phyloP scores from a whole-genome alignment of 208 protist genomes.

The Wallacemonas rigidus region DNA sequence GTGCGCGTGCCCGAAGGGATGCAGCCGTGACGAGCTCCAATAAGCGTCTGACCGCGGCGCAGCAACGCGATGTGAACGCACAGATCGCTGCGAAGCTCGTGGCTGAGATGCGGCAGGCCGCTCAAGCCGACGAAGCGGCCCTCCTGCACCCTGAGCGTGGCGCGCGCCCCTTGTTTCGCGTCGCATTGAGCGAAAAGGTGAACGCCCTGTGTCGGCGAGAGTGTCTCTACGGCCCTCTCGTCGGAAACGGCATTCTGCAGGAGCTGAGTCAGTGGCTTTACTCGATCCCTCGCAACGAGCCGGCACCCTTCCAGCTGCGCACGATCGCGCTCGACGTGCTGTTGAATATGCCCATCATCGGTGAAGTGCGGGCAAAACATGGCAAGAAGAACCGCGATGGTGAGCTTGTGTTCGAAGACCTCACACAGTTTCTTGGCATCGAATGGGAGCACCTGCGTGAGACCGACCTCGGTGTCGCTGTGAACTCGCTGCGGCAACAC shows the following conservation, averaged over 20 bases:
- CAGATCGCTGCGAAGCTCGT: neutral
- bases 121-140: conserved; percentile 4
- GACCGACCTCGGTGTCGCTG: conserved; percentile 67
- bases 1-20: neutral
- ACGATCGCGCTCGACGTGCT: conserved; percentile 77
- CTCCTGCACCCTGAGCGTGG: conserved; percentile 5
- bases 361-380: conserved; percentile 26
- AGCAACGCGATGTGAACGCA: neutral
- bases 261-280: conserved; percentile 84
- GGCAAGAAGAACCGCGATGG: conserved; percentile 10
- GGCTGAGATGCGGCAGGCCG: conserved; percentile 9
- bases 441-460: conserved; percentile 63
- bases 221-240: conserved; percentile 44
- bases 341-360: conserved; percentile 61
- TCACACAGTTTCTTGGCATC: conserved; percentile 66
- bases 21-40: neutral
- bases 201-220: conserved; percentile 44
- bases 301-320: conserved; percentile 72
- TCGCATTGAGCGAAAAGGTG: conserved; percentile 48
- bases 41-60: conserved; percentile 1
- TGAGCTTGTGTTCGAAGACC: conserved; percentile 21
- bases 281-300: conserved; percentile 51
- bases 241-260: conserved; percentile 70
- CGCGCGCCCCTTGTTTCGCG: conserved; percentile 58
- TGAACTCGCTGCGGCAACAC: conserved; percentile 70